phyloP scores from a whole-genome alignment of 1,284 basidiomycete species.

The Austroboletus olivaceoglutinosus region DNA sequence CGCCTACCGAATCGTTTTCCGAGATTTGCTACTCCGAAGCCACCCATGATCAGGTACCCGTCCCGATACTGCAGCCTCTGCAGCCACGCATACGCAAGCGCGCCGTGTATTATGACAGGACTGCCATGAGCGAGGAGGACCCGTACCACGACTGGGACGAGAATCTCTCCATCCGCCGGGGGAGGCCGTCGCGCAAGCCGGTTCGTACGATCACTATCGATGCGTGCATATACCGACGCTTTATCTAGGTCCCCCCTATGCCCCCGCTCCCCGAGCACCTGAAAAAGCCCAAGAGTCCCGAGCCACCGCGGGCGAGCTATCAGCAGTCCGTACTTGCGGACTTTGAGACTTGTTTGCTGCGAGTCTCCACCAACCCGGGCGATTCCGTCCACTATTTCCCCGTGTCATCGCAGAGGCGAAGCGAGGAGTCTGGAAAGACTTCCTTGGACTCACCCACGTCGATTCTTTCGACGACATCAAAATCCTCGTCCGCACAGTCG shows the following conservation, averaged over 20 bases:
- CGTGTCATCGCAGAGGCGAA: constrained; percentile 32
- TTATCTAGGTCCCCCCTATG: constrained; percentile 23
- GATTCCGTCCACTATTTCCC: constrained; percentile 36
- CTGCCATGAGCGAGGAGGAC: constrained; percentile 36
- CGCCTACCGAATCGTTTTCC: constrained; percentile 35
- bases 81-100: constrained; percentile 34
- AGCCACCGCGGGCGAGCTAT: constrained; percentile 23
- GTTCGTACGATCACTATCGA: constrained; percentile 19
- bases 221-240: constrained; percentile 7
- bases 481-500: constrained; percentile 23
- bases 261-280: constrained; percentile 31
- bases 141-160: constrained; percentile 36
- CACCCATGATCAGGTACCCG: constrained; percentile 28
- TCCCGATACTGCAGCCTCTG: constrained; percentile 29
- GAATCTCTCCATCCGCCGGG: constrained; percentile 29
- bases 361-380: constrained; percentile 22
- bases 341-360: constrained; percentile 29
- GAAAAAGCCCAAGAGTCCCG: constrained; percentile 10
- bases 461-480: constrained; percentile 21
- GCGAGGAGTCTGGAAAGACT: constrained; percentile 27
- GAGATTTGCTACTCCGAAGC: constrained; percentile 34
- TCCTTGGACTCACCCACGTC: constrained; percentile 33
- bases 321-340: constrained; percentile 34
- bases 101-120: constrained; percentile 29
- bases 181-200: constrained; percentile 8